Evolutionary conservation across 176 grass and related monocot genomes (phyloP), one percentile per base, ranked within the genome.

Genomic region (Hordeum marinum): DNA sequence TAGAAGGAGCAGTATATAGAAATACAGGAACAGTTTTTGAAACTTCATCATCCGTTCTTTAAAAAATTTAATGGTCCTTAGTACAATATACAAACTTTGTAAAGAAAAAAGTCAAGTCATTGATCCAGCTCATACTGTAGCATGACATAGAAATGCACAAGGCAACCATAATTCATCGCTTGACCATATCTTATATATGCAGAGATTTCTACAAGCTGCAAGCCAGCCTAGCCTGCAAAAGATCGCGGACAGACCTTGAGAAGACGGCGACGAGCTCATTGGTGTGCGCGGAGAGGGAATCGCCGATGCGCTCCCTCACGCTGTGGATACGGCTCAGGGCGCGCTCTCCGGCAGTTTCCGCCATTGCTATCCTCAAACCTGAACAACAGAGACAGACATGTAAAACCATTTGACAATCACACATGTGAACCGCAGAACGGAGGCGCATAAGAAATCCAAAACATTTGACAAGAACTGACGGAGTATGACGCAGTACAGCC

Each of bases 241-340:
- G 5, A n/a, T 91, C 63, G 18, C 26, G 66, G 25, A 39, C 46
- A n/a, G 74, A 99, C 96, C 96, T 99, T 59, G 96, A 92, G 91
- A 99, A 99, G 80, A 96, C 86, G 14, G 96, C 94, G 18, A 96
- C 90, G 11, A 99, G 91, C 89, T 99, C 96, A 88, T 99, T 99
- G 12, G 94, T 92, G 85, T 99, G 96, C 2, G 88, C 92, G 1
- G 91, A 94, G 80, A 99, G 97, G 70, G 94, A 91, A 62, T 91
- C 94, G 0, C 97, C 91, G 66, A 94, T 90, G 67, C 86, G 90
- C 84, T 96, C 97, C 88, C 90, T 90, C 20, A 99, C 84, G 78
- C 94, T 99, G 97, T 96, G 90, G 82, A 90, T 63, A 24, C 94
- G 97, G 89, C 84, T 92, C 92, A 99, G 88, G 25, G 84, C 84